A percentile compares a stretch with the other conserved stretches of the same genome.
These are phyloP conservation scores for Verticillium zaregamsianum DNA, from an alignment of 2,329 filamentous ascomycete genomes.

Conservation along the genomic window DNA sequence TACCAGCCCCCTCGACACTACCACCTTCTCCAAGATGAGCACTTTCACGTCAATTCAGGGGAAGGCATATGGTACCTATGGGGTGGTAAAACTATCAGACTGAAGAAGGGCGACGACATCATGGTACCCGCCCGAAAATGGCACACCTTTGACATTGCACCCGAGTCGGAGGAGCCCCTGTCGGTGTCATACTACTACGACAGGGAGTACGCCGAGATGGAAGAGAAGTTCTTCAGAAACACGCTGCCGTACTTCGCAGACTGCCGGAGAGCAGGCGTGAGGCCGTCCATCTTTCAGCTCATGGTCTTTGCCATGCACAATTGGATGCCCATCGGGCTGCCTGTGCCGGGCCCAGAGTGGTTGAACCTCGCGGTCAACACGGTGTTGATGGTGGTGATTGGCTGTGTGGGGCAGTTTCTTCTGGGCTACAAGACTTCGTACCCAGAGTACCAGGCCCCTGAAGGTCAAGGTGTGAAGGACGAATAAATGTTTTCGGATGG, in stretches of 20 bases:
- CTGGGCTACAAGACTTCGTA: constrained; percentile 11
- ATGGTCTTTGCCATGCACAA: constrained; percentile 14
- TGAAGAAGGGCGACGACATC: constrained; percentile 6
- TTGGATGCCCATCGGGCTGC: constrained; percentile 12
- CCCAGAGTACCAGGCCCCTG: constrained; percentile 8
- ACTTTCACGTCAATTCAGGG: constrained; percentile 14
- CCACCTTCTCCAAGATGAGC: constrained; percentile 16
- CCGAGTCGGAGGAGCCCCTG: constrained; percentile 6
- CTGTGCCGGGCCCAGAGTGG: constrained; percentile 1
- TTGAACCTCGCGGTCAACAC: constrained; percentile 8
- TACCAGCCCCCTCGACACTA: constrained; percentile 16
- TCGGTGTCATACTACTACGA: constrained; percentile 7
- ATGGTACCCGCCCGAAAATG: constrained; percentile 6
- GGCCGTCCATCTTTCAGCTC: constrained; percentile 16
- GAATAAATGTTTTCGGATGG: too few relatives aligned
- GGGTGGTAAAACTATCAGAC: constrained; percentile 4
- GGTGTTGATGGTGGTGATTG: constrained; percentile 6
- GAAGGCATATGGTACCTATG: constrained; percentile 13
- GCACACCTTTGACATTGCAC: constrained; percentile 13
- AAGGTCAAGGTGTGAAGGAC: background rate
- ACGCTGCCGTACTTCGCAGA: constrained; percentile 16
- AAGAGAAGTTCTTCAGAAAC: constrained; percentile 19
- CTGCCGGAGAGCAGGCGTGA: constrained; percentile 8
- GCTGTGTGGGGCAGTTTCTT: constrained; percentile 3
- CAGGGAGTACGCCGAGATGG: constrained; percentile 10